These are phyloP conservation scores for Malassezia arunalokei DNA, from an alignment of 1,284 basidiomycete genomes.

Conservation along the genomic window DNA sequence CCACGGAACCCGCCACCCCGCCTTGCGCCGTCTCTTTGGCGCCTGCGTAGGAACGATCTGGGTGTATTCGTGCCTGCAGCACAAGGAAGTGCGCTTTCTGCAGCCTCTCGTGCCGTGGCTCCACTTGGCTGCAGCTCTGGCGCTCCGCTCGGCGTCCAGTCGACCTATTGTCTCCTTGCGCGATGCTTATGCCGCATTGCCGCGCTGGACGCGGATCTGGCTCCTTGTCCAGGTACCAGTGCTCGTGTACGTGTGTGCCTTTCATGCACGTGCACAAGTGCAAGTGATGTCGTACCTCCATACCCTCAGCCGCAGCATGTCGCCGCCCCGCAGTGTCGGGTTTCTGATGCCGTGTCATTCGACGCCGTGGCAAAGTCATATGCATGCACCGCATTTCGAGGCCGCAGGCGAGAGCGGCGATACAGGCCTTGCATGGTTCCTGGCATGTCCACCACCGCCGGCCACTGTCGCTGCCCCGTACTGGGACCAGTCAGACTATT, in stretches of 20 bases:
- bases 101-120: conserved; percentile 81
- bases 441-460: conserved; percentile 22
- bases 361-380: conserved; percentile 81
- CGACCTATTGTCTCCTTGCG: not conserved
- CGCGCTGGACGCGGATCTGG: conserved; percentile 6
- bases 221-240: conserved; percentile 20
- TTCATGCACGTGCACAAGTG: conserved; percentile 29
- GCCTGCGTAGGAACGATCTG: conserved; percentile 18
- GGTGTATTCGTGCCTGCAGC: conserved; percentile 30
- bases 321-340: conserved; percentile 50
- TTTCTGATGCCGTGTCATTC: conserved; percentile 96
- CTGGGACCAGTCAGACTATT: conserved; percentile 68
- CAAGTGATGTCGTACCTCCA: conserved; percentile 18
- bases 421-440: conserved; percentile 22
- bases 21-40: conserved; percentile 14
- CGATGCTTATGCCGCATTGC: not conserved
- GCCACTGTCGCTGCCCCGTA: conserved; percentile 48
- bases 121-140: conserved; percentile 57
- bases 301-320: conserved; percentile 15
- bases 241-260: conserved; percentile 21
- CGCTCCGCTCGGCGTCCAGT: not conserved
- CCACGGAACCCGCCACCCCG: not conserved
- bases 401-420: conserved; percentile 18
- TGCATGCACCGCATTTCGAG: conserved; percentile 52
- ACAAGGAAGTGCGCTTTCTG: conserved; percentile 90